Base-by-base conservation (phyloP, 192 early-diverging fungal species). In the Backusella westeae region DNA sequence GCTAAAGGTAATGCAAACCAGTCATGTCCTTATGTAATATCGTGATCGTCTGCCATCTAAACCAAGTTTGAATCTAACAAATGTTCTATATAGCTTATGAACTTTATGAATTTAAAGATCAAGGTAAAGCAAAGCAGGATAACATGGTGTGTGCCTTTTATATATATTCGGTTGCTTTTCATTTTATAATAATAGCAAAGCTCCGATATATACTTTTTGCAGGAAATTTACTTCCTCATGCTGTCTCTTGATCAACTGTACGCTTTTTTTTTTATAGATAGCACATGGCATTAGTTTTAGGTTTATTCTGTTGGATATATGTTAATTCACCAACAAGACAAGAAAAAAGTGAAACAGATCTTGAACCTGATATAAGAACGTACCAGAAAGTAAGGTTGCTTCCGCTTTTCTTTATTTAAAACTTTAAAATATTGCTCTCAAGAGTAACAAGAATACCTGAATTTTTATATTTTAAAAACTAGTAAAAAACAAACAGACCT, bases 1-100 rank as follows among this genome's bases (percentile, higher is more conserved):
- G 53, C 53, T 59, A 59, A 59, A 59, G 23, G 53, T 59, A 59
- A 23, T 59, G n/a, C 53, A 59, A 10, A 59, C 53, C 53, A 59
- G 21, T 59, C 21, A 59, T 59, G 53, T 59, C 53, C 5, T 26
- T 53, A 21, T 53, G 7, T 53, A 53, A 21, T 53, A 23, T 59
- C n/a, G n/a, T 59, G n/a, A 59, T 59, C 10, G 17, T 12, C 53
- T 59, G 23, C 6, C 7, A 59, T 59, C 53, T 12, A 59, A 23
- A 59, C 9, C 53, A 23, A 59, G 9, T 23, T 10, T 52, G 7
- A 59, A 59, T 12, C 17, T 23, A 59, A 23, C n/a, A 10, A 9
- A 12, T 59, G 53, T 23, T 59, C 23, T 49, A 49, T 49, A n/a
- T 4, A n/a, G 17, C 6, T 17, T 49, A 49, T 7, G 17, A 23